phyloP scores from a whole-genome alignment of 768 basidiomycete genomes.

The Candolleomyces efflorescens region DNA sequence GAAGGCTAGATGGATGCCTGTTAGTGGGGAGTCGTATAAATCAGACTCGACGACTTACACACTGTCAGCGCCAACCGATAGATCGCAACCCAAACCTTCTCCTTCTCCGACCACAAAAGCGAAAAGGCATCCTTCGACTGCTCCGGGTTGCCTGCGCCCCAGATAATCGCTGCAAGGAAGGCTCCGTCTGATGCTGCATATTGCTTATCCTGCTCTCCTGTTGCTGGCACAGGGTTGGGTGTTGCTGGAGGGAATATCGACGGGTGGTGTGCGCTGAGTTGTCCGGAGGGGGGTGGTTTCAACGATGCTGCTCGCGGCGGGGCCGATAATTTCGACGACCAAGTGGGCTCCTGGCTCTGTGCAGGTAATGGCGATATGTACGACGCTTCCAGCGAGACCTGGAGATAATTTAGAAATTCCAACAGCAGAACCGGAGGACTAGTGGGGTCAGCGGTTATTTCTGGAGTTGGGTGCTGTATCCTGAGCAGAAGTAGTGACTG shows the following conservation, averaged over 20 bases:
- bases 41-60: conserved; percentile 45
- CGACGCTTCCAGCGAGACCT: conserved; percentile 77
- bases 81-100: conserved; percentile 71
- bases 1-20: conserved; percentile 46
- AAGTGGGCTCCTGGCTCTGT: conserved; percentile 28
- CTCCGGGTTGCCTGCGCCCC: conserved; percentile 57
- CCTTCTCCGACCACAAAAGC: conserved; percentile 59
- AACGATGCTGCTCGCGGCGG: conserved; percentile 56
- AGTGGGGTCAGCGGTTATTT: conserved; percentile 29
- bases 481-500: conserved; percentile 45
- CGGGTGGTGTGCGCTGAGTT: conserved; percentile 43
- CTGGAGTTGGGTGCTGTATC: conserved; percentile 55
- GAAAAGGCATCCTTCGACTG: conserved; percentile 54
- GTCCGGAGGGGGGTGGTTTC: conserved; percentile 23
- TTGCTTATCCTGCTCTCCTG: conserved; percentile 65
- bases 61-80: conserved; percentile 77
- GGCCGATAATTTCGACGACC: conserved; percentile 35
- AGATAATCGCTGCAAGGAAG: conserved; percentile 62
- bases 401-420: conserved; percentile 61
- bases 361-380: conserved; percentile 59
- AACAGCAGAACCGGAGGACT: conserved; percentile 47
- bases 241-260: conserved; percentile 80
- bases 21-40: conserved; percentile 2
- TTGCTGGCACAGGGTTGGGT: conserved; percentile 78
- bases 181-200: conserved; percentile 81